phyloP scores from a whole-genome alignment of 2,329 filamentous ascomycete species.

The Fusarium tanahbumbuense region DNA sequence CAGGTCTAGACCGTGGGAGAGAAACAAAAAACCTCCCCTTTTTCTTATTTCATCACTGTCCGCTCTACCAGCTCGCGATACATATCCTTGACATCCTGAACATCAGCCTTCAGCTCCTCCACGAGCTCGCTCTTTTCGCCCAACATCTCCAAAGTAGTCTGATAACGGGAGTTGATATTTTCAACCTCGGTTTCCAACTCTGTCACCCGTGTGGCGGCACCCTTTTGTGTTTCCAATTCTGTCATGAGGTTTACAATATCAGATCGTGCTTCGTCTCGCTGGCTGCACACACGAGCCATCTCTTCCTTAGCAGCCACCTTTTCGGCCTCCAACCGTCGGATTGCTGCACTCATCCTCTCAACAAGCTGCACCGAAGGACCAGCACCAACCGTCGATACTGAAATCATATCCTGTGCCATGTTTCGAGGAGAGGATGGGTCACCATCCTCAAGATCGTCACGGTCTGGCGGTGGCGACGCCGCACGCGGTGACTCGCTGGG shows the following conservation, averaged over 20 bases:
- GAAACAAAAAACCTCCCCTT: not conserved
- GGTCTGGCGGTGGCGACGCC: conserved; percentile 56
- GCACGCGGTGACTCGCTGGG: conserved; percentile 51
- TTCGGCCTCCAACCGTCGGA: conserved; percentile 90
- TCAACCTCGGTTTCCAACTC: conserved; percentile 75
- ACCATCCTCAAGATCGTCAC: conserved; percentile 62
- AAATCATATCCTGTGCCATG: conserved; percentile 85
- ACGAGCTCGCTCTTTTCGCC: conserved; percentile 97
- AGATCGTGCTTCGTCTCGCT: conserved; percentile 89
- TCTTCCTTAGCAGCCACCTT: conserved; percentile 92
- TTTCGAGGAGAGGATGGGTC: conserved; percentile 71
- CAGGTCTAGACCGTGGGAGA: conserved; percentile 12
- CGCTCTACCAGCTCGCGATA: conserved; percentile 92
- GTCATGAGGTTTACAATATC: conserved; percentile 93
- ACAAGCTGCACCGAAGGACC: conserved; percentile 95
- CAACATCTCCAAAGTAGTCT: conserved; percentile 92
- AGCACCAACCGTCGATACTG: conserved; percentile 87
- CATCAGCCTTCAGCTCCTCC: conserved; percentile 89
- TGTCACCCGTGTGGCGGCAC: conserved; percentile 68
- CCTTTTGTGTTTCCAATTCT: conserved; percentile 78
- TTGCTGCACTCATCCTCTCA: conserved; percentile 93
- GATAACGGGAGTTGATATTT: conserved; percentile 80
- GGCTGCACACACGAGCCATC: conserved; percentile 79
- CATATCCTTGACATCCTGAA: conserved; percentile 94
- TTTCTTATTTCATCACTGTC: conserved; percentile 76